Base-by-base conservation (phyloP, 2,329 filamentous ascomycete genomes). In the Lizonia empirigonia region DNA sequence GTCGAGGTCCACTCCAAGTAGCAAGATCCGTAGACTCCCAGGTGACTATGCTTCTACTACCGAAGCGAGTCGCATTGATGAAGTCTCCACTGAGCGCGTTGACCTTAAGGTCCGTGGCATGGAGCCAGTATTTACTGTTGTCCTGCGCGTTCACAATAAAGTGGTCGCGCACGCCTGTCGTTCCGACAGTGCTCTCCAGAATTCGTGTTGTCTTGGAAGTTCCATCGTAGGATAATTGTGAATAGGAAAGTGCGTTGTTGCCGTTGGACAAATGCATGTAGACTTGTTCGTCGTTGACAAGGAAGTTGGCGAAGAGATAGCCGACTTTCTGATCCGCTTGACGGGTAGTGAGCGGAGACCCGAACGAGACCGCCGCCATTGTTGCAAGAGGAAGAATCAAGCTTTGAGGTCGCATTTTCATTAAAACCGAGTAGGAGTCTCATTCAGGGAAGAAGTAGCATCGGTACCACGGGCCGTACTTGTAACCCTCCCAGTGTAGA, bases 31-130 rank as follows among this genome's bases (percentile, higher is more conserved):
- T 46, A 1, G 48, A 51, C 16, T 51, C 48, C 48, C 48, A 51
- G 15, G 46, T 41, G 15, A 51, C 48, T 7, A 51, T 51, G 24
- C 41, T 51, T 19, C 48, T 40, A 24, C 48, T 51, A 12, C 48
- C 48, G 20, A 36, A 51, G 4, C 48, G 48, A n/a, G 48, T 51
- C n/a, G 48, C 41, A 9, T 51, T 51, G 36, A 45, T 51, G 36
- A 51, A 51, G 12, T 51, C 48, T 10, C 48, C 48, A 5, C 41
- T 36, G 4, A 51, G 41, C 4, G 41, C 48, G 9, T 51, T 51
- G 24, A 51, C 48, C 4, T 51, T 51, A 8, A 51, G 19, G 9
- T 51, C 48, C 1, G 48, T 51, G 20, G 41, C 48, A 16, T 51
- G 48, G 2, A 51, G 41, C 48, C 48, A 51, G 35, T 51, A 51